Evolutionary conservation across 768 basidiomycete species (phyloP), one percentile per base, ranked within the genome.

Genomic region (Amylocystis lapponica): DNA sequence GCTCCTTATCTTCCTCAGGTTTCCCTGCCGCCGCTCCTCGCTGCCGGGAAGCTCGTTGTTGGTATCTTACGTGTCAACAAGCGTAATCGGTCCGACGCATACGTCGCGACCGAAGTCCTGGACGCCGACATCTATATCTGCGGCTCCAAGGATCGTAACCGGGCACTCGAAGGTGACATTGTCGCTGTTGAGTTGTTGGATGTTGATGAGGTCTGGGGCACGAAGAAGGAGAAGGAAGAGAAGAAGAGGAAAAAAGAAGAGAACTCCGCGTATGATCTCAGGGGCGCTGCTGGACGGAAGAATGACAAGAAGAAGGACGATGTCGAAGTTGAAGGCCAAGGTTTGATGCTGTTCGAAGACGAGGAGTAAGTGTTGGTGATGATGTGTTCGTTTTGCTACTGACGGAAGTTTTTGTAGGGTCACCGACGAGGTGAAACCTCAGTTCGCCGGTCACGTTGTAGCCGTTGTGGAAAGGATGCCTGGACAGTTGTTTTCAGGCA

Each of bases 211-310:
- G 94, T 96, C 12, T 90, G 90, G 90, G 86, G 88, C 8, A 96
- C 96, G 5, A 99, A 99, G 76, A 99, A 99, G 68, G 96, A 99
- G 70, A 99, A 99, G 69, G 96, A 98, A 64, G 96, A 98, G 72
- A 99, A 99, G 83, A 98, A 99, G 72, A 78, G 95, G 59, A 98
- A 98, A 71, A 99, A 99, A 78, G 96, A 98, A 68, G 96, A 98
- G 68, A 96, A 94, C 60, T 84, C 92, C 22, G 90, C 93, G 0
- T 97, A 93, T 63, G 95, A 98, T 57, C 60, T 84, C 43, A 89
- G 83, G 63, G 73, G 81, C 5, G 72, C 67, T 32, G 76, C 71
- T 27, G 85, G 82, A 46, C 79, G 89, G 54, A 93, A 90, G 67
- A 90, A 93, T 57, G 95, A 98, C 71, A 99, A 99, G 81, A 98